Percentiles rank a stretch among this genome's conserved stretches.
Conservation (phyloP, 2,329 filamentous ascomycete species). For the Fusarium sp. region DNA sequence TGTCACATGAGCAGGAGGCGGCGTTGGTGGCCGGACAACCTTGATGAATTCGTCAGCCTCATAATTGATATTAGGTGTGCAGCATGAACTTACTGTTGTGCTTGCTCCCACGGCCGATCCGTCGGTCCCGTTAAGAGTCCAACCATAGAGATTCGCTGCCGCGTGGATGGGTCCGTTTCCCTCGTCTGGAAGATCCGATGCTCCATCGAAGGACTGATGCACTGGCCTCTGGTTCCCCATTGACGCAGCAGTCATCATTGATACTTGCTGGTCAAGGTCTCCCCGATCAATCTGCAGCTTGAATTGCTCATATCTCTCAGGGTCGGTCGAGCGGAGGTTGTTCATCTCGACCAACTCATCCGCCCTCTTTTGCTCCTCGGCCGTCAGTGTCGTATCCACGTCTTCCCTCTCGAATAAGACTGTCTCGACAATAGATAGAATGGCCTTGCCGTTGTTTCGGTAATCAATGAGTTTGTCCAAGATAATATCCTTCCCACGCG, state of each 20-base stretch:
- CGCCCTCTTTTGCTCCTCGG: conserved; percentile 69
- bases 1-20: not conserved
- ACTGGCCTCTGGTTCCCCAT: not conserved
- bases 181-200: conserved; percentile 18
- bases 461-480: conserved; percentile 61
- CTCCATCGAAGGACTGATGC: conserved; percentile 23
- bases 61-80: not conserved
- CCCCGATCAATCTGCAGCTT: conserved; percentile 15
- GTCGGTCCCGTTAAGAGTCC: not conserved
- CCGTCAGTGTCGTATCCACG: conserved; percentile 63
- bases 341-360: conserved; percentile 52
- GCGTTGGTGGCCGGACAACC: not conserved
- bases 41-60: conserved; percentile 9
- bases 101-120: not conserved
- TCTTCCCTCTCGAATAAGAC: conserved; percentile 81
- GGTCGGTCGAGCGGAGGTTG: conserved; percentile 47
- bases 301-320: conserved; percentile 43
- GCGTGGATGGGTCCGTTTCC: not conserved
- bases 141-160: not conserved
- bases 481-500: conserved; percentile 71
- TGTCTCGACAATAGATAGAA: conserved; percentile 71
- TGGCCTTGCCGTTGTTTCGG: conserved; percentile 48
- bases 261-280: conserved; percentile 11
- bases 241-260: conserved; percentile 4
- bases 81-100: conserved; percentile 6